A percentile compares a stretch with the other conserved stretches of the same genome.
These are phyloP conservation scores for Amanita inopinata DNA, from an alignment of 768 basidiomycete genomes.

Conservation along the genomic window DNA sequence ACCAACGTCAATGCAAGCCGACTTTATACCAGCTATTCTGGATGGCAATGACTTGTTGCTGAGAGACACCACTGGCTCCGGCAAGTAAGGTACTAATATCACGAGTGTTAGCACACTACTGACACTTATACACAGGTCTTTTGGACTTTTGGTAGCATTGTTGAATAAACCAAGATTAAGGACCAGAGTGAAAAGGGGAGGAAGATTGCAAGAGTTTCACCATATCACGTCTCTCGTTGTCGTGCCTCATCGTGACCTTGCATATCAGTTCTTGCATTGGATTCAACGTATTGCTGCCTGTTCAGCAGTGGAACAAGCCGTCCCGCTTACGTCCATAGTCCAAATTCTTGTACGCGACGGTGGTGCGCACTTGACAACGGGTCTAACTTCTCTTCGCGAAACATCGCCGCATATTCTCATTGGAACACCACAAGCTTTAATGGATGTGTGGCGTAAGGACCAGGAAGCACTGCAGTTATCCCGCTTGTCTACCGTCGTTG, in stretches of 20 bases:
- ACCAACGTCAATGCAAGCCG: constrained; percentile 51
- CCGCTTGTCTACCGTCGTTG: constrained; percentile 46
- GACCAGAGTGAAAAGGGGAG: constrained; percentile 15
- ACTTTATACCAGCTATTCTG: constrained; percentile 54
- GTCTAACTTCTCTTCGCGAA: constrained; percentile 27
- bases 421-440: constrained; percentile 58
- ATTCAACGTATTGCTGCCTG: constrained; percentile 37
- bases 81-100: constrained; percentile 46
- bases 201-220: constrained; percentile 15
- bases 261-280: constrained; percentile 59
- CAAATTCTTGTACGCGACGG: constrained; percentile 56
- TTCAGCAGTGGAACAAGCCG: constrained; percentile 20
- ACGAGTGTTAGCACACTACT: background rate
- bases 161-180: constrained; percentile 42
- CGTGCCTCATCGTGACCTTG: constrained; percentile 68
- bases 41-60: constrained; percentile 50
- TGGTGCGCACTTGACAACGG: constrained; percentile 27
- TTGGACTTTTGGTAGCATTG: constrained; percentile 58
- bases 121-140: constrained; percentile 39
- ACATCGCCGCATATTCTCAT: constrained; percentile 59
- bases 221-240: constrained; percentile 48
- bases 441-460: constrained; percentile 43
- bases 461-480: constrained; percentile 33
- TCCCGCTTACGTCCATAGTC: constrained; percentile 32
- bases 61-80: constrained; percentile 66